Base-by-base conservation (phyloP, 129 eudicot species). In the Dittrichia graveolens region DNA sequence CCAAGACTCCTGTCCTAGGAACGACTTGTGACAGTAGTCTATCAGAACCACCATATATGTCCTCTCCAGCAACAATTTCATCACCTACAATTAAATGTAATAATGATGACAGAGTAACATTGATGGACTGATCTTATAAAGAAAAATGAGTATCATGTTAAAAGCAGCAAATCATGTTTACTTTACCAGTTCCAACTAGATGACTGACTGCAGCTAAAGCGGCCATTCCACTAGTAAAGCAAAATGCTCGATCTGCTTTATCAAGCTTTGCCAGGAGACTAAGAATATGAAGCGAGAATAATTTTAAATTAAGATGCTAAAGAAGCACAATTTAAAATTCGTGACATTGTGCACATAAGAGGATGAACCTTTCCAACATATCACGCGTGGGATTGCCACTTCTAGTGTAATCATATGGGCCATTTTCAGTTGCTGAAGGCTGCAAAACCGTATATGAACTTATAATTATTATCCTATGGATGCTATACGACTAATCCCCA, bases 211-310 rank as follows among this genome's bases (percentile, higher is more conserved):
- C 91, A 82, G 97, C 65, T 88, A 95, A 78, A 73, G 97, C 97
- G 68, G 99, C 99, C 99, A 95, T 95, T 72, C 99, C 99, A 85
- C 94, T 95, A 14, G 96, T 84, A 75, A 90, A 95, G 80, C 96
- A 90, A 68, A 86, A 78, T 77, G 96, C 99, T 76, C 95, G 84
- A 78, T 91, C 97, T 40, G 99, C 99, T 78, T 95, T 95, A 43
- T 95, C 99, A 76, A 95, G 94, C 76, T 91, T 86, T 42, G 97
- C 99, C 10, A 95, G 72, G 47, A 95, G 90, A 49, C 99, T 95
- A 85, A 72, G 48, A 75, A 74, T 47, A 78, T 6, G 13, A 35
- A 71, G 31, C 8, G 12, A 18, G 5, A 65, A 15, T 16, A 42
- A 63, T 34, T 55, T 42, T 57, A 43, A 35, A 8, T 59, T 24